Evolutionary conservation across 2,329 filamentous ascomycete species (phyloP), one percentile per base, ranked within the genome.

Genomic region (Ceratocystis variospora): DNA sequence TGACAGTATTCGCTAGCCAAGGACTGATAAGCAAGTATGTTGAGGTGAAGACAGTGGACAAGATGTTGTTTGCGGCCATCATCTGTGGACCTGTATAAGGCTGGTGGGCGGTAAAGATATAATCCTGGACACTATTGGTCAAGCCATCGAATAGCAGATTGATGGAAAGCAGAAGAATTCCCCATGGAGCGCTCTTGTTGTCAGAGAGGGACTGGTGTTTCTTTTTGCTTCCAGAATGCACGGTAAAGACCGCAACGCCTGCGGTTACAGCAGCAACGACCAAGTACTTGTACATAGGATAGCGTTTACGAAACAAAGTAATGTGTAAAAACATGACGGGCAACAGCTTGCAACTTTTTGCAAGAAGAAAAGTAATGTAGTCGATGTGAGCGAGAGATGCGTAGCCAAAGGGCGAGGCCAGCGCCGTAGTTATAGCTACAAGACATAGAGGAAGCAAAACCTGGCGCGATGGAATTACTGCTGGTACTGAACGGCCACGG

Each of bases 301-400:
- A 99, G 61, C 87, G 82, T 73, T 87, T 88, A 68, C 87, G 86
- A 80, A 96, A 99, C 61, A 99, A 77, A 57, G 91, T 93, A 73
- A 97, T 84, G 79, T 99, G 93, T 50, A 99, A 82, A 72, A 94
- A 87, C 94, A 99, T 97, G 73, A 99, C 94, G 2, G 94, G 94
- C n/a, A 99, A 85, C 22, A 99, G 83, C 79, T 99, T 99, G 87
- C 94, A 99, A 72, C 88, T 92, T 78, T 99, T 97, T 71, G 94
- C 93, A 53, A 99, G 87, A 71, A 96, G 89, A 77, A 96, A 97
- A 37, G 94, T 96, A 73, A 97, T 90, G 77, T 97, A 97, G 82
- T 97, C 94, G 76, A 97, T 91, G 75, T 97, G 91, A 46, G 88
- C 86, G 63, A 97, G 85, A 68, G 86, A 88, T 62, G 94, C 92